Evolutionary conservation across 1,139 yeast species (phyloP), one percentile per base, ranked within the genome.

Genomic region (Protomyces gravidus): DNA sequence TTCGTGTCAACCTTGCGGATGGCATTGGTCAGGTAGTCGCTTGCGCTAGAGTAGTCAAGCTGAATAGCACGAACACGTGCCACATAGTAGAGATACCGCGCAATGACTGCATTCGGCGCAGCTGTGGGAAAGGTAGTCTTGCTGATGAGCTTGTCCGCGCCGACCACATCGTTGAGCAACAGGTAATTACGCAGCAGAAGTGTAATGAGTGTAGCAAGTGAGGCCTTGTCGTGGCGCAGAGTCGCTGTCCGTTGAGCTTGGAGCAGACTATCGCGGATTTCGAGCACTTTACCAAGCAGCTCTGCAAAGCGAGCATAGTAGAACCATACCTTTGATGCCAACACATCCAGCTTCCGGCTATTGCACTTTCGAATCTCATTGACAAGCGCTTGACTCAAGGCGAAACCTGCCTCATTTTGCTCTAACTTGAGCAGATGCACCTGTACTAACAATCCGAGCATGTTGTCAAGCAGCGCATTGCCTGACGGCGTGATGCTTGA

Each of bases 1-100:
- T 96, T 88, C 72, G 89, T 97, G 33, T 98, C 98, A n/a, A 96
- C 90, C 72, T 94, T 94, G 76, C 98, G 84, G 59, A 90, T 86
- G 5, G 98, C 96, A 19, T 95, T 89, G 61, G 89, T 86, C 59
- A 88, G 89, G 69, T 84, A 88, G 68, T 90, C 96, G 69, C 86
- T 85, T 1, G 98, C 97, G 23, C 87, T 78, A 1, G 96, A 84
- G 73, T 94, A 94, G 72, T 94, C 94, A 68, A 94, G 81, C 75
- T 92, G 97, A 65, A 92, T 85, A 2, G 97, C 92, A 69, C 84
- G 85, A 69, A 94, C 88, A 67, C 86, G 84, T 15, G 97, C 94
- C 71, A 89, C 76, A 70, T 92, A 94, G 74, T 86, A 92, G 73
- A 83, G 85, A 72, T 89, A 90, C 73, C 99, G 83, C 4, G 97